Evolutionary conservation across 129 eudicot species (phyloP).

Genomic region (Calendula officinalis): DNA sequence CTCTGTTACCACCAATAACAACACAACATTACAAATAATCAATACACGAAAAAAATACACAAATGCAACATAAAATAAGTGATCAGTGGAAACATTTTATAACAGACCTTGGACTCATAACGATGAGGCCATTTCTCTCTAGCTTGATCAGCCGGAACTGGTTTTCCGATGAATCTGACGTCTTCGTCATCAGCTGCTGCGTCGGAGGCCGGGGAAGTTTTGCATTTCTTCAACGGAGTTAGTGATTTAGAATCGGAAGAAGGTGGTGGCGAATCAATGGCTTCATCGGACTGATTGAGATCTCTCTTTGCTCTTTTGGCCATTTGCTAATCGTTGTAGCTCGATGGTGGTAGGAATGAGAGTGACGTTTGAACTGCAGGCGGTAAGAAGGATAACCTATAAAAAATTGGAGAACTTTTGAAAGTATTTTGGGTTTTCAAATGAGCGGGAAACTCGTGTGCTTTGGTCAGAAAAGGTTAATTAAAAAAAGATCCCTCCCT

Average conservation of each 20-base stretch:
- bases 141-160: slow-evolving; percentile 47
- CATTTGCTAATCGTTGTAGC: slow-evolving; percentile 8
- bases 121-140: slow-evolving; percentile 46
- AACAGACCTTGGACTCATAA: slow-evolving; percentile 32
- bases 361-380: slow-evolving; percentile 3
- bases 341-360: not conserved
- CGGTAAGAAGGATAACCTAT: not conserved
- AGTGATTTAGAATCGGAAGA: slow-evolving; percentile 23
- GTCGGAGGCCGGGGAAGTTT: slow-evolving; percentile 8
- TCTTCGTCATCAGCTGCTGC: slow-evolving; percentile 30
- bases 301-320: slow-evolving; percentile 24
- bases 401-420: slow-evolving; percentile 3
- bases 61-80: not conserved
- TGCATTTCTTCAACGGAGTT: slow-evolving; percentile 29
- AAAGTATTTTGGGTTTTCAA: slow-evolving; percentile 24
- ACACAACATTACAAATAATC: not conserved
- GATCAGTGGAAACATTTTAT: no score
- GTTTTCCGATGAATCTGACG: slow-evolving; percentile 27
- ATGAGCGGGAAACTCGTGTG: slow-evolving; percentile 27
- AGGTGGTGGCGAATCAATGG: slow-evolving; percentile 13
- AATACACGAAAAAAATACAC: not conserved
- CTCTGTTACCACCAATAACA: slow-evolving; percentile 23
- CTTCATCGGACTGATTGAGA: slow-evolving; percentile 19
- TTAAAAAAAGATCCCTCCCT: not conserved
- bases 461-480: not conserved